Conservation (phyloP, 345 rosid species). For the Gossypium anomalum region DNA sequence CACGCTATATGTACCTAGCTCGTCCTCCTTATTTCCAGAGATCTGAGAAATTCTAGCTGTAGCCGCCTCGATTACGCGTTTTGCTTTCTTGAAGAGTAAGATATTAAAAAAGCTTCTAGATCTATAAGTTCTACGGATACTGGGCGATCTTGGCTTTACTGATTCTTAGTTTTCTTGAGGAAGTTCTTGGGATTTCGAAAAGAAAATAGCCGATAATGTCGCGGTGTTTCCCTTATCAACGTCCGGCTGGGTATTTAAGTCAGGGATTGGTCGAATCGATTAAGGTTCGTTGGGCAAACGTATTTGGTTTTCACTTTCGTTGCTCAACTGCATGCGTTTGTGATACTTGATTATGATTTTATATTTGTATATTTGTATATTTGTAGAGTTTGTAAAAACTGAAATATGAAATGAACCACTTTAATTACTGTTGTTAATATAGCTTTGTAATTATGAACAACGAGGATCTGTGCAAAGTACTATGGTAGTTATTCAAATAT, state of each 20-base stretch:
- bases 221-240: slow-evolving; percentile 63
- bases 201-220: slow-evolving; percentile 32
- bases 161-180: background rate
- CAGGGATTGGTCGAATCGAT: slow-evolving; percentile 38
- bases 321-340: slow-evolving; percentile 31
- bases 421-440: background rate
- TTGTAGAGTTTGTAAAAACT: background rate
- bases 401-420: no score
- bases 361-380: background rate
- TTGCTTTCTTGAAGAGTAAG: background rate
- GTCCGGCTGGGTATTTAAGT: slow-evolving; percentile 31
- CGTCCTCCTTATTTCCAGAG: no score
- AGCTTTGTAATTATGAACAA: background rate
- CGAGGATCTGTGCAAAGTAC: background rate
- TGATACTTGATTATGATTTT: background rate
- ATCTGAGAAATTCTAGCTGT: background rate
- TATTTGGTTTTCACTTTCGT: slow-evolving; percentile 27
- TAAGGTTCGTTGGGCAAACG: slow-evolving; percentile 63
- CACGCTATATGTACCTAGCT: background rate
- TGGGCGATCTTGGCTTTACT: background rate
- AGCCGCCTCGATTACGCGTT: background rate
- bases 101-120: background rate
- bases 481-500: background rate
- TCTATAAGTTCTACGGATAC: background rate
- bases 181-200: background rate